Conservation (phyloP, 1,284 basidiomycete species). For the Exobasidium cylindrosporum region DNA sequence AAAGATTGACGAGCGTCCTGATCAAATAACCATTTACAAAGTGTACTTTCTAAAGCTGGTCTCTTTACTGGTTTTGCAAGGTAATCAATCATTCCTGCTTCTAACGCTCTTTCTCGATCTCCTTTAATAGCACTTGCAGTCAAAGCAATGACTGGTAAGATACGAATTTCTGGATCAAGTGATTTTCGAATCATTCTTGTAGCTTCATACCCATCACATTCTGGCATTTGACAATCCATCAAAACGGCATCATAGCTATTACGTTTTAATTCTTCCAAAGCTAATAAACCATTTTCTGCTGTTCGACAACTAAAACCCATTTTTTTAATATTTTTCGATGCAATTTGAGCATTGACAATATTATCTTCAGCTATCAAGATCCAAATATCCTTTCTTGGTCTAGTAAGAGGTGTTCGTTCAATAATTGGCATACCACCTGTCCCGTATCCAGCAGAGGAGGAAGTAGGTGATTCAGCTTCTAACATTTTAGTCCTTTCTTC, state of each 20-base stretch:
- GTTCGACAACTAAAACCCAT: slow-evolving; percentile 51
- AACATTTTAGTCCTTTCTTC: slow-evolving; percentile 7
- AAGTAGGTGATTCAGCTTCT: slow-evolving; percentile 10
- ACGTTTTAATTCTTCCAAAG: slow-evolving; percentile 36
- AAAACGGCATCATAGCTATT: slow-evolving; percentile 41
- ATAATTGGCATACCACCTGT: slow-evolving; percentile 18
- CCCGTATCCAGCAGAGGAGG: not conserved
- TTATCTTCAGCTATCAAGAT: slow-evolving; percentile 53
- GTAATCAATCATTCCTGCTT: slow-evolving; percentile 49
- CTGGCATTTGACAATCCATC: slow-evolving; percentile 41
- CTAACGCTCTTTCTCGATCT: slow-evolving; percentile 48
- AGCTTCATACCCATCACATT: slow-evolving; percentile 48
- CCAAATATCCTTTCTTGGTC: slow-evolving; percentile 46
- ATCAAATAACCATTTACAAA: slow-evolving; percentile 47
- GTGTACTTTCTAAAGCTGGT: slow-evolving; percentile 37
- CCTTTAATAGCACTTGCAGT: slow-evolving; percentile 48
- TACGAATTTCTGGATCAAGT: slow-evolving; percentile 36
- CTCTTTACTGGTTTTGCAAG: slow-evolving; percentile 50
- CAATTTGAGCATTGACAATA: slow-evolving; percentile 49
- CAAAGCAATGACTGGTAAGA: slow-evolving; percentile 47
- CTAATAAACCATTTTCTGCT: slow-evolving; percentile 46
- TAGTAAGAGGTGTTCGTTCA: slow-evolving; percentile 26
- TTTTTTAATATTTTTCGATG: slow-evolving; percentile 44
- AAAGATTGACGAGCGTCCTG: slow-evolving; percentile 38
- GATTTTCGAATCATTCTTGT: slow-evolving; percentile 38